Evolutionary conservation across 495 filamentous ascomycete genomes (phyloP).

Genomic region (Recurvomyces mirabilis): DNA sequence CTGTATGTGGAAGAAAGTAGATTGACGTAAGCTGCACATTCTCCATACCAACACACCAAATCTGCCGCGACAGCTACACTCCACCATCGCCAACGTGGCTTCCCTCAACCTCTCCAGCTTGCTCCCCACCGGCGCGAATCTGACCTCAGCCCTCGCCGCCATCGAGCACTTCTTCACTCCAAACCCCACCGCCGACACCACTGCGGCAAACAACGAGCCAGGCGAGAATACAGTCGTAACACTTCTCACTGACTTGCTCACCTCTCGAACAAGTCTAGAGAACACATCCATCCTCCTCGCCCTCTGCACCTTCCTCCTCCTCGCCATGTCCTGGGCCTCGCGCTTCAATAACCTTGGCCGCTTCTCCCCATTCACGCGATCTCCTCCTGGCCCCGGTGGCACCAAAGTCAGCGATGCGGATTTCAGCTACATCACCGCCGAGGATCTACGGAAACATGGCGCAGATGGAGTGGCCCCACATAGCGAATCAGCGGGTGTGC

Average conservation of each 20-base stretch:
- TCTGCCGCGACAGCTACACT: no score
- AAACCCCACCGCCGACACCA: not conserved
- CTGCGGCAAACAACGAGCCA: not conserved
- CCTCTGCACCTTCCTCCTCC: conserved; percentile 41
- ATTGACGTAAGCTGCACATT: no score
- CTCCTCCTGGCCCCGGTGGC: conserved; percentile 18
- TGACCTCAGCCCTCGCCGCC: conserved; percentile 4
- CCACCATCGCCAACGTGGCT: no score
- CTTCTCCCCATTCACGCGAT: conserved; percentile 38
- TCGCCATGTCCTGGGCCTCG: conserved; percentile 54
- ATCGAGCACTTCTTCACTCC: conserved; percentile 2
- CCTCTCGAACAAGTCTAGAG: conserved; percentile 13
- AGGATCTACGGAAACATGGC: conserved; percentile 40
- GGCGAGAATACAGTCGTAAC: not conserved
- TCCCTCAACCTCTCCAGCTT: conserved; percentile 10
- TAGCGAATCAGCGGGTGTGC: conserved; percentile 11
- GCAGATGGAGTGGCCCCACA: conserved; percentile 29
- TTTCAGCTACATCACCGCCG: conserved; percentile 69
- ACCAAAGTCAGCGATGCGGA: conserved; percentile 58
- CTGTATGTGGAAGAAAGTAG: no score
- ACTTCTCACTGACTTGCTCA: conserved; percentile 4
- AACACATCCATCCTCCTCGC: conserved; percentile 28
- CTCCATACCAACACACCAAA: no score
- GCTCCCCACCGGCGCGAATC: not conserved
- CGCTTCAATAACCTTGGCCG: conserved; percentile 39